These are phyloP conservation scores for Eleusine coracana DNA, from an alignment of 176 grass and related monocot species.

Conservation along the genomic window DNA sequence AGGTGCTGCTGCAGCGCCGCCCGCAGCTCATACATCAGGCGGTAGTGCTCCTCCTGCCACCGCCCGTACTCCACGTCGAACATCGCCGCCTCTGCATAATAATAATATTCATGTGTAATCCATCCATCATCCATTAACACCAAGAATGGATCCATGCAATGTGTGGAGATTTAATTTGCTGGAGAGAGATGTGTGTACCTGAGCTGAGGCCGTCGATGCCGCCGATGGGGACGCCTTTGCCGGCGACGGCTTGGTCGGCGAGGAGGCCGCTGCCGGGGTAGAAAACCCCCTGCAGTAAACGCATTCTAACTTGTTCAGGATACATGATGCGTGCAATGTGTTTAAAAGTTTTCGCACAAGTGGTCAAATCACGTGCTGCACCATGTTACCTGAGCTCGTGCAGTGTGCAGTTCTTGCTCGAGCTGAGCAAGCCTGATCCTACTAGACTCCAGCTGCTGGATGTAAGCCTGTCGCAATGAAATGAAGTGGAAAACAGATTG, in stretches of 20 bases:
- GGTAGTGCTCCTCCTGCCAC: slow-evolving; percentile 91
- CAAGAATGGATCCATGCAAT: neutral
- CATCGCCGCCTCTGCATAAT: slow-evolving; percentile 62
- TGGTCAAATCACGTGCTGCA: neutral
- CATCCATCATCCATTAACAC: neutral
- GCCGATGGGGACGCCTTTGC: slow-evolving; percentile 58
- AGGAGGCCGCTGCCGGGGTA: slow-evolving; percentile 50
- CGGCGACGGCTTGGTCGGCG: slow-evolving; percentile 53
- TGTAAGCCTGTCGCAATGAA: slow-evolving; percentile 71
- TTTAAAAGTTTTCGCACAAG: neutral
- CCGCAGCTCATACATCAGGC: slow-evolving; percentile 81
- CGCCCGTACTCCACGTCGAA: slow-evolving; percentile 84
- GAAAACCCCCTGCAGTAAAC: slow-evolving; percentile 47
- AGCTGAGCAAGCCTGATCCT: slow-evolving; percentile 88
- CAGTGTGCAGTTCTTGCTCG: slow-evolving; percentile 84
- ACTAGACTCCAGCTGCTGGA: slow-evolving; percentile 94
- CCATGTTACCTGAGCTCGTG: slow-evolving; percentile 66
- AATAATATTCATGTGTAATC: neutral
- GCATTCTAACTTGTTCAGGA: neutral
- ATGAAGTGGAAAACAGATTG: neutral
- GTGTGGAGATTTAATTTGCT: neutral
- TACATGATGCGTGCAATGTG: neutral
- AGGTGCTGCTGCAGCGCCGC: slow-evolving; percentile 81
- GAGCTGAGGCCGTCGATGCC: slow-evolving; percentile 64
- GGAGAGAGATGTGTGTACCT: slow-evolving; percentile 33